Conservation (phyloP, 2,329 filamentous ascomycete species). For the Pezicula neosporulosa region DNA sequence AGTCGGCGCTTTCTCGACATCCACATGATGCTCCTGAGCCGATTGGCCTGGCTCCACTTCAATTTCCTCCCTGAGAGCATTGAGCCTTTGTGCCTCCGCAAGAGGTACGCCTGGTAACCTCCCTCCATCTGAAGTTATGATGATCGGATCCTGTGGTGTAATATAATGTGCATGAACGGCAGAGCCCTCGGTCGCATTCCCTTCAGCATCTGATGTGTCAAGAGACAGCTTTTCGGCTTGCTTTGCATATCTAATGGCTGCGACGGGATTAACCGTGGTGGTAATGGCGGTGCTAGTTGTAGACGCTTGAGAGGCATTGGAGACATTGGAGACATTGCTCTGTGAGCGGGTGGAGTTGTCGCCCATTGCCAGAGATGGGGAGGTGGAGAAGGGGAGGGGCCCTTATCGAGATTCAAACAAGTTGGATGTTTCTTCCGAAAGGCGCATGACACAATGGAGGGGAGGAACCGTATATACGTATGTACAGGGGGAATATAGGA, state of each 20-base stretch:
- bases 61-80: slow-evolving; percentile 53
- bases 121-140: slow-evolving; percentile 64
- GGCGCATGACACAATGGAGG: too few relatives aligned
- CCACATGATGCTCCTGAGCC: slow-evolving; percentile 32
- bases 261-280: background rate
- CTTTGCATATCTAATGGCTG: slow-evolving; percentile 52
- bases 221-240: slow-evolving; percentile 58
- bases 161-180: slow-evolving; percentile 62
- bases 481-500: too few relatives aligned
- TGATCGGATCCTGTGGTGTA: slow-evolving; percentile 69
- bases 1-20: slow-evolving; percentile 29
- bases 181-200: slow-evolving; percentile 28
- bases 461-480: too few relatives aligned
- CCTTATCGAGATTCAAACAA: too few relatives aligned
- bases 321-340: too few relatives aligned
- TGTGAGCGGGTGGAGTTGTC: too few relatives aligned
- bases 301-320: too few relatives aligned
- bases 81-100: slow-evolving; percentile 67
- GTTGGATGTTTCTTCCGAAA: too few relatives aligned
- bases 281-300: too few relatives aligned
- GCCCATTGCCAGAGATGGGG: too few relatives aligned
- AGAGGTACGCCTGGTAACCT: slow-evolving; percentile 67
- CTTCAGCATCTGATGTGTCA: slow-evolving; percentile 23
- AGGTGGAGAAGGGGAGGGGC: too few relatives aligned
- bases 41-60: slow-evolving; percentile 23